These are phyloP conservation scores for Pseudocercospora fijiensis DNA, from an alignment of 2,329 filamentous ascomycete species.

Conservation along the genomic window DNA sequence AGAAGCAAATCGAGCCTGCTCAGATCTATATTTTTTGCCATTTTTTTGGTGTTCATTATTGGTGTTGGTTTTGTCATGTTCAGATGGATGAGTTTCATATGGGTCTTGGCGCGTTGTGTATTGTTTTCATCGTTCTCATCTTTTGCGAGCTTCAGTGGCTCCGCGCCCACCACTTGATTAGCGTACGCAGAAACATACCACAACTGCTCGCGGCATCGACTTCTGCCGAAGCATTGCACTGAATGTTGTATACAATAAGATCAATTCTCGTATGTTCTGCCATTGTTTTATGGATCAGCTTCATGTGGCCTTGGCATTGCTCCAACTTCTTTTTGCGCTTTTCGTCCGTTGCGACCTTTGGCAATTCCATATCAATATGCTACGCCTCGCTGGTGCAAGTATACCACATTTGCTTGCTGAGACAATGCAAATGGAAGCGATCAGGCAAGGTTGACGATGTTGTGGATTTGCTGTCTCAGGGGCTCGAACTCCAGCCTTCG, in stretches of 20 bases:
- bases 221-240: not conserved
- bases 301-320: not conserved
- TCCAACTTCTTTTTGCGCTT: not conserved
- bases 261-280: not conserved
- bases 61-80: not conserved
- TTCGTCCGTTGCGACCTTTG: not conserved
- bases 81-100: not conserved
- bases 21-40: not conserved
- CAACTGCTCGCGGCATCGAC: not conserved
- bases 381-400: not conserved
- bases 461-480: not conserved
- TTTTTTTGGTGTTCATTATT: not conserved
- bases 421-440: not conserved
- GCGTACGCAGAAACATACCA: not conserved
- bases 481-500: not conserved
- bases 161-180: not conserved
- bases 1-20: not conserved
- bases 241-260: not conserved
- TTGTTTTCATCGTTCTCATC: not conserved
- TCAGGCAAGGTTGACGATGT: not conserved
- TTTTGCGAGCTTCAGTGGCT: not conserved
- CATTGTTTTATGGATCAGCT: not conserved
- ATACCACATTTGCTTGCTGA: not conserved
- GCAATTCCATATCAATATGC: not conserved
- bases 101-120: not conserved